These are phyloP conservation scores for Carex parvula DNA, from an alignment of 176 grass and related monocot species.

Conservation along the genomic window DNA sequence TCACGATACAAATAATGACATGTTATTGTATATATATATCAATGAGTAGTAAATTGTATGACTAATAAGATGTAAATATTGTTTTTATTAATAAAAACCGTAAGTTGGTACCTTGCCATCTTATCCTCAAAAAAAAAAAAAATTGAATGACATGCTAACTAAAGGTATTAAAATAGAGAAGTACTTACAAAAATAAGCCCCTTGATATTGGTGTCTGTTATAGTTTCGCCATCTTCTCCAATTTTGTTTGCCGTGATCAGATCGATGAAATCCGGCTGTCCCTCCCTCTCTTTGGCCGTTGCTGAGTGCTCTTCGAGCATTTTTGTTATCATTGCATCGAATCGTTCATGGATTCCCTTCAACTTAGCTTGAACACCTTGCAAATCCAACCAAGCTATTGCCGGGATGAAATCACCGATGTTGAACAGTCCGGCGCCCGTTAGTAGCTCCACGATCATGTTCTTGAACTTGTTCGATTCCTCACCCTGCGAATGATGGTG, in stretches of 20 bases:
- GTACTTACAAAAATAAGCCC: constrained; percentile 82
- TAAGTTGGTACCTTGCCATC: no score
- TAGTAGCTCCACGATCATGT: constrained; percentile 76
- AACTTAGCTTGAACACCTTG: constrained; percentile 76
- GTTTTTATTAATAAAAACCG: no score
- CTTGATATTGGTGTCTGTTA: constrained; percentile 82
- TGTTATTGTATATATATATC: not conserved
- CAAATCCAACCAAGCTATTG: constrained; percentile 65
- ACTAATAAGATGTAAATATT: no score
- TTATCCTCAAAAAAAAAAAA: no score
- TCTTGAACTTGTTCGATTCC: constrained; percentile 82
- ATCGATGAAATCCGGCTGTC: constrained; percentile 67
- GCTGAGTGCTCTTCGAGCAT: constrained; percentile 65
- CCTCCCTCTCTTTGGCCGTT: constrained; percentile 44
- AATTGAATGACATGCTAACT: not conserved
- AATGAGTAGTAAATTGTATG: no score
- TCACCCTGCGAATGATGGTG: constrained; percentile 26
- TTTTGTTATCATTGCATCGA: constrained; percentile 66
- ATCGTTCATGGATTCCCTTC: constrained; percentile 52
- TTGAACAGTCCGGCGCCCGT: constrained; percentile 72
- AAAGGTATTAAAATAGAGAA: not conserved
- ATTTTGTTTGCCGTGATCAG: constrained; percentile 39
- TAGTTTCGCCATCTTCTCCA: constrained; percentile 49
- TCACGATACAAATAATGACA: not conserved
- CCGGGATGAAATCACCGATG: constrained; percentile 82